These are phyloP conservation scores for Pulicaria dysenterica DNA, from an alignment of 129 eudicot species.

Conservation along the genomic window DNA sequence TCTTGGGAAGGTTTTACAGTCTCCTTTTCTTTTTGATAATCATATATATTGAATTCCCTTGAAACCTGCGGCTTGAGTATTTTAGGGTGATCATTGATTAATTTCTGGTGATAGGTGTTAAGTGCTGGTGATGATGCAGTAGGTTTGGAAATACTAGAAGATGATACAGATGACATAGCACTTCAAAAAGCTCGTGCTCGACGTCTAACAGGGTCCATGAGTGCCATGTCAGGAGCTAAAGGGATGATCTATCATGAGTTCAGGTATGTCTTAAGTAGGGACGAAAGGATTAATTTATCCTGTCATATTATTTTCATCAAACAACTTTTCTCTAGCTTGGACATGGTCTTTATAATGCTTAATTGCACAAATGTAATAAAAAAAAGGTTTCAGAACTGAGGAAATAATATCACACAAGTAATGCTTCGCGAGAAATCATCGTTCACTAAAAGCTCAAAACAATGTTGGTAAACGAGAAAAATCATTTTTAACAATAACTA, in stretches of 20 bases:
- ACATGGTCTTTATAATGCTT: background rate
- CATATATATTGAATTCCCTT: background rate
- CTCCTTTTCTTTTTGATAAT: background rate
- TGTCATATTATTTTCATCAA: background rate
- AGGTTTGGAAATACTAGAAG: slow-evolving; percentile 83
- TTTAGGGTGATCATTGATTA: background rate
- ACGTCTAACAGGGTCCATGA: slow-evolving; percentile 68
- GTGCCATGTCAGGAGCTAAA: slow-evolving; percentile 87
- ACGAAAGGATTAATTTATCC: background rate
- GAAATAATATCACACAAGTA: background rate
- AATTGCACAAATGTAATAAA: background rate
- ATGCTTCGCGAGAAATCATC: too few species aligned
- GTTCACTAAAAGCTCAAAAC: too few species aligned
- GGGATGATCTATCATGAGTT: slow-evolving; percentile 81
- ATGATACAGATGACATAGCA: slow-evolving; percentile 86
- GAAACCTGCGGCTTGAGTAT: background rate
- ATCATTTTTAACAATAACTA: too few species aligned
- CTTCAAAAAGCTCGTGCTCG: slow-evolving; percentile 86
- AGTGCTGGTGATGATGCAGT: slow-evolving; percentile 75
- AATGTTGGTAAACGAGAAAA: too few species aligned
- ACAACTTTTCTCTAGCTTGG: background rate
- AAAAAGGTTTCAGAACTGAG: background rate
- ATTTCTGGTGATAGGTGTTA: slow-evolving; percentile 50
- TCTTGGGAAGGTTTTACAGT: slow-evolving; percentile 61
- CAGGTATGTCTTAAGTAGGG: slow-evolving; percentile 38